Base-by-base conservation (phyloP, 2,329 filamentous ascomycete species). In the Simplicillium aogashimaense region DNA sequence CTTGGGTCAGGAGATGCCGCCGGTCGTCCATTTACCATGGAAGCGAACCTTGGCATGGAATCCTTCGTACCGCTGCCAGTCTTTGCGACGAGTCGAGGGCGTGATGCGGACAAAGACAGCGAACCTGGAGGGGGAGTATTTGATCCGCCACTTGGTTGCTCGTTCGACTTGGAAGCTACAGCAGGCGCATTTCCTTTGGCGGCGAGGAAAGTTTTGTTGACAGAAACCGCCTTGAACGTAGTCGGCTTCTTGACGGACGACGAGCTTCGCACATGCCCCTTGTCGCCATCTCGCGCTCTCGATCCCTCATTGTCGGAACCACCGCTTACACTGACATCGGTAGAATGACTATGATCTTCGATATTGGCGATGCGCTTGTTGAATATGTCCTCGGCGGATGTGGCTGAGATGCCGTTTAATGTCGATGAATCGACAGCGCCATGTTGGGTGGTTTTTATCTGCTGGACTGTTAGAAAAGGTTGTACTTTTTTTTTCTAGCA, bases 161-260 rank as follows among this genome's bases (percentile, higher is more conserved):
- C 67, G 49, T 60, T 61, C 36, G 67, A 51, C 53, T 80, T 77
- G 41, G 71, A 54, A 15, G 67, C 57, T 8, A 64, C 54, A 44
- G 55, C 59, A 40, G 60, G 58, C 14, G 65, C 57, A 14, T 69
- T 57, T 35, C 64, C 71, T 60, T 90, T 90, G 44, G 83, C 76
- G n/a, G 76, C 77, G 29, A 92, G 70, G 55, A 90, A 94, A 34
- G 78, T 87, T 61, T 85, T 88, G 49, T 89, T 90, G 49, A 90
- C 83, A 5, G 84, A 89, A 36, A 92, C 83, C 14, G 86, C 77
- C 61, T 92, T 94, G 70, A 94, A 92, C 11, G 79, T 81, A 14
- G 80, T 66, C 15, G 81, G 79, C 60, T 86, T 90, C 70, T 85
- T 88, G 46, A 79, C 67, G 3, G 79, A 54, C 45, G 81, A 72